Evolutionary conservation across 208 protist genomes (phyloP).

Genomic region (Acanthamoeba castellanii): DNA sequence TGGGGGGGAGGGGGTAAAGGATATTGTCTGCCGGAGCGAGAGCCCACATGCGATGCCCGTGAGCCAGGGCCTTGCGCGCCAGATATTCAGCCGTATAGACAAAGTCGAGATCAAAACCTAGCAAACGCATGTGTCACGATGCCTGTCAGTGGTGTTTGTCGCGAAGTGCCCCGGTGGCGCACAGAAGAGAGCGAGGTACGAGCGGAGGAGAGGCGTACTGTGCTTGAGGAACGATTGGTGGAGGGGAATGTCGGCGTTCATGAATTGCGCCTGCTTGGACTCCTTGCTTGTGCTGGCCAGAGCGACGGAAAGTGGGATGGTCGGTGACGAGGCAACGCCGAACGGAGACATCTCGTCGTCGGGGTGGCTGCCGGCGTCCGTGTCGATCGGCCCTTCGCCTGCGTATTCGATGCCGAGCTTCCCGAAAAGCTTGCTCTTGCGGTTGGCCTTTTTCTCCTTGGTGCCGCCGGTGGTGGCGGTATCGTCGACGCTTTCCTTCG

Average conservation of each 20-base stretch:
- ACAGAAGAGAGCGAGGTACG: not conserved
- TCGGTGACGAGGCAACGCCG: not conserved
- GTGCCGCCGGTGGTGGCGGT: not conserved
- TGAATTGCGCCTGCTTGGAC: constrained; percentile 38
- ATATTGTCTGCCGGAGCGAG: constrained; percentile 55
- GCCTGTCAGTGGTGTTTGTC: too few species aligned
- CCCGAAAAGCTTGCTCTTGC: constrained; percentile 65
- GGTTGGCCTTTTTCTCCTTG: constrained; percentile 33
- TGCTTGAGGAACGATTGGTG: constrained; percentile 37
- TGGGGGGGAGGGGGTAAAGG: not conserved
- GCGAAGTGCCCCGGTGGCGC: not conserved
- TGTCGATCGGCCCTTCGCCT: not conserved
- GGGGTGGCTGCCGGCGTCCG: not conserved
- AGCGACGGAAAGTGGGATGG: constrained; percentile 23
- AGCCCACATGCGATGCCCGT: constrained; percentile 44
- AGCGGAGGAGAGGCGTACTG: not conserved
- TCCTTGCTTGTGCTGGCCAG: constrained; percentile 2
- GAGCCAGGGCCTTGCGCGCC: constrained; percentile 3
- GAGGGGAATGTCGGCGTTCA: constrained; percentile 53
- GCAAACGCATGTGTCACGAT: not conserved
- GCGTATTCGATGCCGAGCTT: constrained; percentile 55
- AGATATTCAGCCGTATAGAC: constrained; percentile 57
- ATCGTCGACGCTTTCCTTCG: not conserved
- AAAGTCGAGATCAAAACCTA: constrained; percentile 66
- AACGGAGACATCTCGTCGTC: constrained; percentile 5